phyloP scores from a whole-genome alignment of 148 eudicot genomes.

The Drosera capensis region DNA sequence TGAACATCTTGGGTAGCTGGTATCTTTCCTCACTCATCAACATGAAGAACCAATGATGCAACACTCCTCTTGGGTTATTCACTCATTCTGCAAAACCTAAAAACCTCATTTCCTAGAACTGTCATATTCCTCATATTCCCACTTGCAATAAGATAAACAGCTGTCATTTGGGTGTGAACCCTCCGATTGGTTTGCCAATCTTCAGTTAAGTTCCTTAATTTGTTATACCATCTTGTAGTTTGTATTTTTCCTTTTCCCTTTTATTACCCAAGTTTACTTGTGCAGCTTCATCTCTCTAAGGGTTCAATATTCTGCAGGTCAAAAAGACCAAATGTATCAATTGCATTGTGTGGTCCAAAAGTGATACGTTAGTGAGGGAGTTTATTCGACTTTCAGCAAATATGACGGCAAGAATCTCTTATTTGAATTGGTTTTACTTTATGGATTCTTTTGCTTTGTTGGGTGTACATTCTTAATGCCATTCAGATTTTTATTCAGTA shows the following conservation, averaged over 20 bases:
- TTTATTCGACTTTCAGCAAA: conserved; percentile 38
- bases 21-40: too few species aligned
- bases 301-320: conserved; percentile 31
- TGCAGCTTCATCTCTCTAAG: conserved; percentile 2
- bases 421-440: neutral
- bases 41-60: too few species aligned
- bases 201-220: too few species aligned
- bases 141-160: neutral
- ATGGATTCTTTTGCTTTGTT: neutral
- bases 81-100: too few species aligned
- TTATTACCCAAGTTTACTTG: neutral
- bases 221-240: neutral
- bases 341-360: conserved; percentile 93
- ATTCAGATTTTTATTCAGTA: too few species aligned
- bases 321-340: conserved; percentile 52
- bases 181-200: too few species aligned
- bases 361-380: conserved; percentile 68
- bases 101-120: neutral
- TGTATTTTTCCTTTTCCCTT: neutral
- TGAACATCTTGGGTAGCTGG: too few species aligned
- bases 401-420: conserved; percentile 26
- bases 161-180: too few species aligned
- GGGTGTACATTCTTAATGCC: too few species aligned
- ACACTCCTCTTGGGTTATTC: too few species aligned
- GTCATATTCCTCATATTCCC: neutral